Percentiles rank a stretch among this genome's conserved stretches.
Evolutionary conservation across 768 basidiomycete species (phyloP).

Genomic region (Tylopilus subfusipes): DNA sequence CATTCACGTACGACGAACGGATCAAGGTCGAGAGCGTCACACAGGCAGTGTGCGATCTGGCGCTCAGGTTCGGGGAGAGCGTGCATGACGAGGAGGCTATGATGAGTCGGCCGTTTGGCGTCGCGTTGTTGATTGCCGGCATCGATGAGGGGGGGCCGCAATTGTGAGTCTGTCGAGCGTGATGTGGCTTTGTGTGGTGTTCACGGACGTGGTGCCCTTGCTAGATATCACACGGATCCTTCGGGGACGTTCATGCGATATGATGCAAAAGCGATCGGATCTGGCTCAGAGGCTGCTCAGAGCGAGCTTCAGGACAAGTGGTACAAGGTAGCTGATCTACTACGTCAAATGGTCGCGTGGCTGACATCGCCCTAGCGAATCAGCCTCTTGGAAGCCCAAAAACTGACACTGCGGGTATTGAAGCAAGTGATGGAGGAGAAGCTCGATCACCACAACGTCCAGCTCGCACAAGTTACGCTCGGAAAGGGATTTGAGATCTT

Average conservation of each 20-base stretch:
- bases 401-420: slow-evolving; percentile 79
- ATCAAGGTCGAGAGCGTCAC: slow-evolving; percentile 98
- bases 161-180: slow-evolving; percentile 54
- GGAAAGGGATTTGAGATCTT: slow-evolving; percentile 87
- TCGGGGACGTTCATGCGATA: slow-evolving; percentile 97
- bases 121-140: slow-evolving; percentile 95
- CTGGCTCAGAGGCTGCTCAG: slow-evolving; percentile 96
- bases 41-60: slow-evolving; percentile 97
- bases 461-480: slow-evolving; percentile 91
- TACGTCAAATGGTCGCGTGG: background rate
- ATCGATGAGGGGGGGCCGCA: slow-evolving; percentile 95
- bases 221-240: slow-evolving; percentile 95
- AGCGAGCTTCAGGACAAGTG: slow-evolving; percentile 96
- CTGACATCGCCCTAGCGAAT: slow-evolving; percentile 64
- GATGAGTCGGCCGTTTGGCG: slow-evolving; percentile 99
- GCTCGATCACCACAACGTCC: slow-evolving; percentile 97
- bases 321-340: slow-evolving; percentile 64
- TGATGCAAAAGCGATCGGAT: slow-evolving; percentile 97
- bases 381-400: slow-evolving; percentile 84
- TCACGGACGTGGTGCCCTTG: slow-evolving; percentile 1
- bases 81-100: slow-evolving; percentile 98
- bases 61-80: slow-evolving; percentile 96
- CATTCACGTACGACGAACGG: slow-evolving; percentile 93
- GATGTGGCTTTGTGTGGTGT: background rate
- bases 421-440: slow-evolving; percentile 99